Base-by-base conservation (phyloP, 768 basidiomycete genomes). In the Collybiopsis confluens region DNA sequence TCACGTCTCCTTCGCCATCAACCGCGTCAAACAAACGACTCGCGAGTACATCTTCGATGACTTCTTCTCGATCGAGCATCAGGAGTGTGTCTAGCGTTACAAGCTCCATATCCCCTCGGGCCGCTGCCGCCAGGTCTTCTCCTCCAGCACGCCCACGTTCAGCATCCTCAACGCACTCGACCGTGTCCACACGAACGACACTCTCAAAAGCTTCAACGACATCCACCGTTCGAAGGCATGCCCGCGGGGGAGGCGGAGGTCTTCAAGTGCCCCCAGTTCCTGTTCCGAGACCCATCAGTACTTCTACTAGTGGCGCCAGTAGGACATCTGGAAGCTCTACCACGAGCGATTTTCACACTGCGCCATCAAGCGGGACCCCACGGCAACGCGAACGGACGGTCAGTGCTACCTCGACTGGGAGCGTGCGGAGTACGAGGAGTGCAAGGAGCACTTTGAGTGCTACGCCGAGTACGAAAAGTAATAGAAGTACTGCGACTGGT, bases 361-460 rank as follows among this genome's bases (percentile, higher is more conserved):
- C 42, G 10, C 42, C 52, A 10, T 33, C 26, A 16, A 28, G 40
- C 13, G 41, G 33, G 8, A 44, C 52, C 7, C 43, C 52, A n/a
- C 44, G 52, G 43, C 51, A 52, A 30, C 21, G 51, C 7, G 40
- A 53, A 23, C 38, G 54, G 20, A 43, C 47, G 4, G 30, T 55
- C 26, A 55, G 54, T 44, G 30, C 36, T 41, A 48, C 56, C 13
- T 54, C 51, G n/a, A 44, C 52, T 21, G 52, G 52, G 16, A 57
- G 56, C 44, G 57, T 56, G 37, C 40, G 40, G 30, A 58, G 48
- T 35, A 49, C 45, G 23, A 35, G 47, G 13, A 56, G 55, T 42
- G 45, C 55, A 16, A 43, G 23, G 23, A 55, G 35, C 18, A 42
- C 38, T 4, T 28, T 58, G 41, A 56, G 48, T 42, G 42, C 33